Evolutionary conservation across 2,329 filamentous ascomycete species (phyloP).

Genomic region (Helotiales sp.): DNA sequence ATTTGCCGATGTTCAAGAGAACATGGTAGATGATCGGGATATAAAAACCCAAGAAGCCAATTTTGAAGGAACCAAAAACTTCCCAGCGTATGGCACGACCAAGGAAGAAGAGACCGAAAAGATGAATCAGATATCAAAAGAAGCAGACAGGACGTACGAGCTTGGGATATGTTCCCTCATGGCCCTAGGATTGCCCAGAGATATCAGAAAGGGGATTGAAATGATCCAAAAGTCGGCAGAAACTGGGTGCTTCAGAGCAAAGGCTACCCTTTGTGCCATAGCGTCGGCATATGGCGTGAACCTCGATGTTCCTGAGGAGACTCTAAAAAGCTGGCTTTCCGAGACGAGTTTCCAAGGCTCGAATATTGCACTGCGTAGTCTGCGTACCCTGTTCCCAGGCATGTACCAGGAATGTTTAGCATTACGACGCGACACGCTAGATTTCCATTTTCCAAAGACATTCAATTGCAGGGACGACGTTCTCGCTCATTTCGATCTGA

Average conservation of each 20-base stretch:
- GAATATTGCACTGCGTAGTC: neutral
- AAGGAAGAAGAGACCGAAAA: neutral
- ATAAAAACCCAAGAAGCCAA: neutral
- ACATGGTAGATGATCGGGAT: neutral
- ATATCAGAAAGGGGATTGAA: neutral
- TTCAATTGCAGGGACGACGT: neutral
- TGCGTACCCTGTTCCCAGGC: neutral
- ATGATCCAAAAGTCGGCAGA: neutral
- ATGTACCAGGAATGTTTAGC: neutral
- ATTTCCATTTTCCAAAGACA: neutral
- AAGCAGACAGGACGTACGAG: neutral
- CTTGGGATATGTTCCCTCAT: neutral
- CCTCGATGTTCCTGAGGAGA: neutral
- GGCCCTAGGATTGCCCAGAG: neutral
- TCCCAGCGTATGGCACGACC: neutral
- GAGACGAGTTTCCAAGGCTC: neutral
- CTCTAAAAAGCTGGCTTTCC: neutral
- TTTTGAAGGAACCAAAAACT: neutral
- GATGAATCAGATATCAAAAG: neutral
- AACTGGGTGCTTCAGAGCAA: neutral
- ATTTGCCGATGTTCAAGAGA: neutral
- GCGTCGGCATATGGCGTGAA: neutral
- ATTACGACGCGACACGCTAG: neutral
- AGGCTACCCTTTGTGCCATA: neutral
- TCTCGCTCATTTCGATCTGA: neutral